These are phyloP conservation scores for Quercus agrifolia DNA, from an alignment of 306 rosid genomes.

Conservation along the genomic window DNA sequence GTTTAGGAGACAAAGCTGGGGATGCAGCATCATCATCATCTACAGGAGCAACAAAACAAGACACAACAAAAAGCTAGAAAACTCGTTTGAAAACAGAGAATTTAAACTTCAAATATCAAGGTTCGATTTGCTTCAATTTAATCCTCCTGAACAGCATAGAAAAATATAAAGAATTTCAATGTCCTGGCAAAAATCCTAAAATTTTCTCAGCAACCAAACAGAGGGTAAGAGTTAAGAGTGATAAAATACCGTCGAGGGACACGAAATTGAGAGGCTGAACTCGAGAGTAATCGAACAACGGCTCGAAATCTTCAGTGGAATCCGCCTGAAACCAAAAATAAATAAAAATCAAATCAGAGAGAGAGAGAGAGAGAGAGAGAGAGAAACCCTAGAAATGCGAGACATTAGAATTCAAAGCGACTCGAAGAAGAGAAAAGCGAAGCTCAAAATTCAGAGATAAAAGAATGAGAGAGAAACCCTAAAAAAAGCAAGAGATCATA, in stretches of 20 bases:
- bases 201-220: background rate
- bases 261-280: conserved; percentile 56
- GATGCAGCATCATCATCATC: conserved; percentile 50
- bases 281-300: conserved; percentile 82
- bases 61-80: background rate
- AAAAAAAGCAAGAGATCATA: no score
- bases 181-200: background rate
- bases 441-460: no score
- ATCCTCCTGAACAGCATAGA: background rate
- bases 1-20: conserved; percentile 27
- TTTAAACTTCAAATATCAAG: background rate
- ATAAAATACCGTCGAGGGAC: conserved; percentile 45
- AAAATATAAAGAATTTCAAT: background rate
- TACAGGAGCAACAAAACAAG: background rate
- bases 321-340: conserved; percentile 40
- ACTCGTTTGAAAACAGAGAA: background rate
- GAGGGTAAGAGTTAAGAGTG: background rate
- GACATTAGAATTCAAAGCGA: background rate
- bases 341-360: background rate
- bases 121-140: background rate
- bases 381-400: conserved; percentile 11
- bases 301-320: conserved; percentile 64
- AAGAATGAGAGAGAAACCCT: no score
- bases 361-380: background rate
- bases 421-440: background rate